phyloP scores from a whole-genome alignment of 495 filamentous ascomycete genomes.

The Penicillium angulare region DNA sequence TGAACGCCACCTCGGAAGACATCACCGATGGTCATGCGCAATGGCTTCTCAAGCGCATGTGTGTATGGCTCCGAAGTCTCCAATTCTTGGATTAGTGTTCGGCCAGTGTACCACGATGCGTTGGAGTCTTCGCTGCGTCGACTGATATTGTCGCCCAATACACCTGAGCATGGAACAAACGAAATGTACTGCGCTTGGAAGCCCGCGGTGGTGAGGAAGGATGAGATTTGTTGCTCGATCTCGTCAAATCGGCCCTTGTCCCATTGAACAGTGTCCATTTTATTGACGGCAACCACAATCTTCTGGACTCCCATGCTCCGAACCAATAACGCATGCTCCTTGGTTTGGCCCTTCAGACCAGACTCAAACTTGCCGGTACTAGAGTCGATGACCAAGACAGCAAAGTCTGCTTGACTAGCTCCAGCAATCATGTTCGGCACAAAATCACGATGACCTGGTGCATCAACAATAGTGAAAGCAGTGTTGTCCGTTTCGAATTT shows the following conservation, averaged over 20 bases:
- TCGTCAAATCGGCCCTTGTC: conserved; percentile 76
- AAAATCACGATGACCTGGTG: conserved; percentile 92
- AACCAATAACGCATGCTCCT: conserved; percentile 85
- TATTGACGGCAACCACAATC: conserved; percentile 89
- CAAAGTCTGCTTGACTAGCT: conserved; percentile 93
- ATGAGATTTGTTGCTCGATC: conserved; percentile 77
- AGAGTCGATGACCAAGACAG: conserved; percentile 90
- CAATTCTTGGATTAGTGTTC: conserved; percentile 76
- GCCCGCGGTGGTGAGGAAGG: conserved; percentile 77
- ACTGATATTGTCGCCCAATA: conserved; percentile 83
- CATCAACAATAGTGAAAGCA: conserved; percentile 90
- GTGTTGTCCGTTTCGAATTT: conserved; percentile 86
- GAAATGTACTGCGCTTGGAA: conserved; percentile 76
- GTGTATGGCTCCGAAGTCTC: conserved; percentile 73
- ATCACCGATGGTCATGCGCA: conserved; percentile 82
- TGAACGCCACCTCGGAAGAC: conserved; percentile 75
- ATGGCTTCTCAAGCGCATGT: conserved; percentile 71
- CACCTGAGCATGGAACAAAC: conserved; percentile 86
- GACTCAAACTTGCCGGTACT: conserved; percentile 86
- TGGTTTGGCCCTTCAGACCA: conserved; percentile 89
- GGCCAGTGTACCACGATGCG: conserved; percentile 74
- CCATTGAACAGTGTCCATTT: conserved; percentile 86
- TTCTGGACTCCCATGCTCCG: conserved; percentile 89
- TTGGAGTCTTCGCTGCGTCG: conserved; percentile 54
- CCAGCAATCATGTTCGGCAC: conserved; percentile 99